A percentile compares a stretch with the other conserved stretches of the same genome.
Conservation (phyloP, 2,329 filamentous ascomycete species). For the Beauveria sp. region DNA sequence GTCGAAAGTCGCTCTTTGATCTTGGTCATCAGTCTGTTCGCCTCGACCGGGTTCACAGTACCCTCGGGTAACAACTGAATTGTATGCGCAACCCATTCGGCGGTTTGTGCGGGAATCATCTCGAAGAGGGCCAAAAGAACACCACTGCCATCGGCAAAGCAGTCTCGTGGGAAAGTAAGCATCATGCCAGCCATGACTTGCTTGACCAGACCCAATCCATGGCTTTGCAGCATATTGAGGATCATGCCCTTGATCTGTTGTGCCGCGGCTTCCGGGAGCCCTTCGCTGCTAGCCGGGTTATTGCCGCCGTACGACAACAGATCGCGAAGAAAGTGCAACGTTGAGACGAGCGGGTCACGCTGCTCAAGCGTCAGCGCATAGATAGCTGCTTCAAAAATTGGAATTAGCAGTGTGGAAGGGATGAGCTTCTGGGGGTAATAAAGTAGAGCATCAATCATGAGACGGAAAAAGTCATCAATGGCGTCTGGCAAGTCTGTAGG, state of each 20-base stretch:
- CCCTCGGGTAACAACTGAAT: conserved; percentile 77
- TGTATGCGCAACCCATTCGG: conserved; percentile 75
- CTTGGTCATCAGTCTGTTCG: conserved; percentile 69
- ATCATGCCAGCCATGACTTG: conserved; percentile 96
- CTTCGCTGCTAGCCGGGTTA: conserved; percentile 57
- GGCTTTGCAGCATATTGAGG: conserved; percentile 58
- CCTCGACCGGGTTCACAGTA: conserved; percentile 71
- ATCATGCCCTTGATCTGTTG: conserved; percentile 66
- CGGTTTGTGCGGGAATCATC: conserved; percentile 71
- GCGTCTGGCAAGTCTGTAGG: conserved; percentile 68
- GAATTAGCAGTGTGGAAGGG: conserved; percentile 66
- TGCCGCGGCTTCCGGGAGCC: conserved; percentile 50
- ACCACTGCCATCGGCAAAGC: conserved; percentile 88
- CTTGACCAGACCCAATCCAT: conserved; percentile 75
- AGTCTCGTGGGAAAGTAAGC: conserved; percentile 95
- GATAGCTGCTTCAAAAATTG: conserved; percentile 80
- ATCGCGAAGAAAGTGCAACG: conserved; percentile 87
- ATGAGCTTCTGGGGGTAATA: conserved; percentile 86
- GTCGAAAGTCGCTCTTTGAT: conserved; percentile 70
- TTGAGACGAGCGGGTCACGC: conserved; percentile 82
- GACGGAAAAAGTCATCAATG: conserved; percentile 93
- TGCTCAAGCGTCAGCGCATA: conserved; percentile 85
- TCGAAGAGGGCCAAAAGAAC: conserved; percentile 88
- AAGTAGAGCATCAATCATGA: conserved; percentile 82
- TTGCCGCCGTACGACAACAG: conserved; percentile 81